Conservation (phyloP, 179 eudicot genomes). For the Carnegiea gigantea region DNA sequence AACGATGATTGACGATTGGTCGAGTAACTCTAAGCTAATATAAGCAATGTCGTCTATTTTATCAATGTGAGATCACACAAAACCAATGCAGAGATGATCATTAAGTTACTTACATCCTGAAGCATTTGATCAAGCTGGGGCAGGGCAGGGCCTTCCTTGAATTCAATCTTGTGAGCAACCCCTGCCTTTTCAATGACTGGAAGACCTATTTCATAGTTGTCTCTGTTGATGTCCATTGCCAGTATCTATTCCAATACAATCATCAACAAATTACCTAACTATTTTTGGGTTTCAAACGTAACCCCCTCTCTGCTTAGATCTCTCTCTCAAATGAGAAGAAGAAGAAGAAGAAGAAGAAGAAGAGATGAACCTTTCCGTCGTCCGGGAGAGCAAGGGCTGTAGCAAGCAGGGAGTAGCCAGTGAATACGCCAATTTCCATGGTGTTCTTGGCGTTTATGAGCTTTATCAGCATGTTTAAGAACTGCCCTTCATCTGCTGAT, state of each 20-base stretch:
- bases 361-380: constrained; percentile 34
- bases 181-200: constrained; percentile 49
- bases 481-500: constrained; percentile 47
- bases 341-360: background rate
- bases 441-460: constrained; percentile 46
- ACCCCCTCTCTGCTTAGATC: no score
- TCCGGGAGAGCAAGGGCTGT: constrained; percentile 46
- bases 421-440: constrained; percentile 47
- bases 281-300: no score
- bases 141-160: constrained; percentile 44
- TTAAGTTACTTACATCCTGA: constrained; percentile 29
- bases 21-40: no score
- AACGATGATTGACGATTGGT: no score
- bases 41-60: no score
- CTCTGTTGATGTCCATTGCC: constrained; percentile 48
- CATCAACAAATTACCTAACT: background rate
- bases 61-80: no score
- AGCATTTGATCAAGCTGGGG: constrained; percentile 43
- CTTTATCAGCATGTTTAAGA: constrained; percentile 38
- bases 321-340: background rate
- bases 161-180: constrained; percentile 46
- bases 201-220: constrained; percentile 43
- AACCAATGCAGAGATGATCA: no score
- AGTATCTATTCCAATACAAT: constrained; percentile 29
- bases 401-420: constrained; percentile 43